Conservation (phyloP, 225 moss, liverwort and hornwort genomes). For the Physcomitrium patens region DNA sequence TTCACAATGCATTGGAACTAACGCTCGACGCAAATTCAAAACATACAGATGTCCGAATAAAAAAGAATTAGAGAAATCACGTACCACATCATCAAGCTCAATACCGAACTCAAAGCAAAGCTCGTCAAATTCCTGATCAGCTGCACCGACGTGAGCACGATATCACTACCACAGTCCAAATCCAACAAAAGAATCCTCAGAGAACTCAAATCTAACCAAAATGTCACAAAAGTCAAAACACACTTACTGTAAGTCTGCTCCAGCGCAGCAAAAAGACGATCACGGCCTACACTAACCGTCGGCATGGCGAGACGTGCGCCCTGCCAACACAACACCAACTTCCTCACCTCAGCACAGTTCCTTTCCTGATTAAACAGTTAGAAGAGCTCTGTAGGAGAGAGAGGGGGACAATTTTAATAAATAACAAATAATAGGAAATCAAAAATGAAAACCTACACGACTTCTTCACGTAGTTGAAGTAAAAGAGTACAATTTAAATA, state of each 20-base stretch:
- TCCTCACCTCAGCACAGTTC: too few relatives aligned
- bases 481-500: too few relatives aligned
- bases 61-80: neutral
- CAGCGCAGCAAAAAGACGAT: slow-evolving; percentile 78
- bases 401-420: too few relatives aligned
- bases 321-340: too few relatives aligned
- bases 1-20: neutral
- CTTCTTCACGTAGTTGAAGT: too few relatives aligned
- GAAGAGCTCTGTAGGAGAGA: too few relatives aligned
- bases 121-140: slow-evolving; percentile 87
- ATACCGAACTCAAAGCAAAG: slow-evolving; percentile 96
- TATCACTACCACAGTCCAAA: too few relatives aligned
- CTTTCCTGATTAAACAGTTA: too few relatives aligned
- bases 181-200: too few relatives aligned
- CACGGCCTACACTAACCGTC: slow-evolving; percentile 83
- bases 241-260: slow-evolving; percentile 60
- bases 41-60: neutral
- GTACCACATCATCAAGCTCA: slow-evolving; percentile 98
- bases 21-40: neutral
- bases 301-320: slow-evolving; percentile 57
- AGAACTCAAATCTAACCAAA: too few relatives aligned
- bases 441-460: too few relatives aligned
- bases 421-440: too few relatives aligned
- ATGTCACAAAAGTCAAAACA: neutral
- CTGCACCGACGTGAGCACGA: slow-evolving; percentile 48